Base-by-base conservation (phyloP, 148 eudicot genomes). In the Vaccinium darrowii region DNA sequence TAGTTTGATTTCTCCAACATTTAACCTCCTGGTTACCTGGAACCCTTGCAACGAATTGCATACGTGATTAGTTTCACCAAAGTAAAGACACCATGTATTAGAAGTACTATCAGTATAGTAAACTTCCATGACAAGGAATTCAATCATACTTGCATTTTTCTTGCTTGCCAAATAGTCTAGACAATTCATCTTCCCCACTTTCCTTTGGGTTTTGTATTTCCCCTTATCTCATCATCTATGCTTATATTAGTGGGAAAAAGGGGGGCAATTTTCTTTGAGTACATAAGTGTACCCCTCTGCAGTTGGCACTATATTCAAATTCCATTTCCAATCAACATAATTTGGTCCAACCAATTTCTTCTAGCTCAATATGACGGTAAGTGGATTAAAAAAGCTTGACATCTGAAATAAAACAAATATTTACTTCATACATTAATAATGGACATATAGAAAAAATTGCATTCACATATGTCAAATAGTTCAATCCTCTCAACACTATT, bases 271-370 rank as follows among this genome's bases (percentile, higher is more conserved):
- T n/a, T 63, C 12, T n/a, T 30, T 63, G 25, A 63, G 71, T 0
- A 63, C 71, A 63, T 63, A 63, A 63, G 0, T 63, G 30, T 63
- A n/a, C 71, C 30, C 71, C 27, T 63, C 4, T 63, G 30, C 12
- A 63, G 69, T 63, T n/a, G 19, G 12, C 13, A 63, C 27, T 1
- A n/a, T 60, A 8, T 60, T 60, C 67, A 60, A 60, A 60, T 60
- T 19, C 8, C 10, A 3, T 60, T 60, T 60, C 30, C 12, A 63
- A 25, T 63, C 69, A 63, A 63, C 69, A 63, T 63, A 63, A n/a
- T 63, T 63, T 8, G 69, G 69, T n/a, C 71, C 71, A 21, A 63
- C 71, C 71, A 63, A 63, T 63, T 63, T 63, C 27, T 63, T 63
- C 27, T n/a, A 10, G 27, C 4, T 63, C 27, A 63, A n/a, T 21